A percentile compares a stretch with the other conserved stretches of the same genome.
Conservation (phyloP, 371 early-diverging fungal species). For the Mortierella sp. region DNA sequence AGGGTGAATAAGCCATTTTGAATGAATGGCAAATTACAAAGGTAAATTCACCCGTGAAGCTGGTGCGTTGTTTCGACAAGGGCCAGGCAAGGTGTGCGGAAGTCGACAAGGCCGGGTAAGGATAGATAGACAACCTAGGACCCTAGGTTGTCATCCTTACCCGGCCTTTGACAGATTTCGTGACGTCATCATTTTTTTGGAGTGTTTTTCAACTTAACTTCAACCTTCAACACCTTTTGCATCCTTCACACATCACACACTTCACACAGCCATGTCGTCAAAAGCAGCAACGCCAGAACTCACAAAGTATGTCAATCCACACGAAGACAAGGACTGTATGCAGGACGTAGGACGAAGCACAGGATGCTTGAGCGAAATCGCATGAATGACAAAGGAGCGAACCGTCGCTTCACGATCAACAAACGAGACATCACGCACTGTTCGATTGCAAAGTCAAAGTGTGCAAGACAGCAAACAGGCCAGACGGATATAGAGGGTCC, state of each 20-base stretch:
- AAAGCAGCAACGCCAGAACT: conserved; percentile 88
- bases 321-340: too few species aligned
- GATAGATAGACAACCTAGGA: too few species aligned
- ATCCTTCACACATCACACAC: conserved; percentile 13
- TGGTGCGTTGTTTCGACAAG: too few species aligned
- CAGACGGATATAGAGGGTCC: background rate
- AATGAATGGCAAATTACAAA: too few species aligned
- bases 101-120: too few species aligned
- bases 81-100: too few species aligned
- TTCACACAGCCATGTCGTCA: conserved; percentile 60
- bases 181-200: background rate
- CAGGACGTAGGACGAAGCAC: background rate
- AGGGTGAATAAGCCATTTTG: too few species aligned
- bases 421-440: background rate
- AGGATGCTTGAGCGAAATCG: background rate
- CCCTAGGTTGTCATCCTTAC: too few species aligned
- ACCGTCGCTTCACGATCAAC: background rate
- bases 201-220: too few species aligned
- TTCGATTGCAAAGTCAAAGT: background rate
- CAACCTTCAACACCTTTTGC: background rate
- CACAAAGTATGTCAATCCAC: conserved; percentile 73
- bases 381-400: background rate
- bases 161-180: too few species aligned
- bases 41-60: too few species aligned
- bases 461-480: background rate